Percentiles rank a stretch among this genome's conserved stretches.
Conservation (phyloP, 352 stramenopile genomes). For the Phytophthora sansomeana region DNA sequence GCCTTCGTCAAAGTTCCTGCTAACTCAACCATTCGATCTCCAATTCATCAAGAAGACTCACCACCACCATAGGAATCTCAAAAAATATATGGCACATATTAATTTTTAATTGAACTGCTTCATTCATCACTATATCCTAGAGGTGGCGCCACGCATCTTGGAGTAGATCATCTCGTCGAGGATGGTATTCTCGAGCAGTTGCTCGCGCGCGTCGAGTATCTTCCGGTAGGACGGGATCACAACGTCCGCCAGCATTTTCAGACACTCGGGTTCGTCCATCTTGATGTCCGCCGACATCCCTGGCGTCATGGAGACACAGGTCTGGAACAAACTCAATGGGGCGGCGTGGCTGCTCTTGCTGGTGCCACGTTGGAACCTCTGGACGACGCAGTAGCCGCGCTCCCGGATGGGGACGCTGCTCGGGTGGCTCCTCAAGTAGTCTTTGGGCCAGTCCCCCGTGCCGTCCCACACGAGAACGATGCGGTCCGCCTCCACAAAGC, state of each 20-base stretch:
- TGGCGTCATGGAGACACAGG: slow-evolving; percentile 42
- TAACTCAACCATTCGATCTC: too few relatives aligned
- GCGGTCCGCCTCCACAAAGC: slow-evolving; percentile 31
- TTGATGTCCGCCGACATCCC: slow-evolving; percentile 39
- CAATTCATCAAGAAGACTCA: too few relatives aligned
- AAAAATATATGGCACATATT: slow-evolving; percentile 46
- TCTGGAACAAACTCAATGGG: slow-evolving; percentile 38
- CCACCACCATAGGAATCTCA: not conserved
- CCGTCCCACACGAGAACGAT: slow-evolving; percentile 45
- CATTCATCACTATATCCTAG: slow-evolving; percentile 31
- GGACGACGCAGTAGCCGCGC: slow-evolving; percentile 43
- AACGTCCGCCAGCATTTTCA: slow-evolving; percentile 40
- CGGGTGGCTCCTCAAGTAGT: slow-evolving; percentile 25
- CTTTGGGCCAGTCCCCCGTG: slow-evolving; percentile 44
- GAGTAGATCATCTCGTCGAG: slow-evolving; percentile 46
- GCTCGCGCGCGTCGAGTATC: slow-evolving; percentile 47
- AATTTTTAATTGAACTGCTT: slow-evolving; percentile 25
- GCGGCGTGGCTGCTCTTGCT: slow-evolving; percentile 11
- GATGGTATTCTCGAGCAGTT: slow-evolving; percentile 48
- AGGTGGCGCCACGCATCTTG: slow-evolving; percentile 23
- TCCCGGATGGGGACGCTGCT: slow-evolving; percentile 46
- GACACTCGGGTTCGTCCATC: slow-evolving; percentile 37
- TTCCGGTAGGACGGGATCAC: slow-evolving; percentile 48
- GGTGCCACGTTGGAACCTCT: slow-evolving; percentile 14
- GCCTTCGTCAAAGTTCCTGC: too few relatives aligned